Base-by-base conservation (phyloP, 495 filamentous ascomycete genomes). In the Aspergillus steynii region DNA sequence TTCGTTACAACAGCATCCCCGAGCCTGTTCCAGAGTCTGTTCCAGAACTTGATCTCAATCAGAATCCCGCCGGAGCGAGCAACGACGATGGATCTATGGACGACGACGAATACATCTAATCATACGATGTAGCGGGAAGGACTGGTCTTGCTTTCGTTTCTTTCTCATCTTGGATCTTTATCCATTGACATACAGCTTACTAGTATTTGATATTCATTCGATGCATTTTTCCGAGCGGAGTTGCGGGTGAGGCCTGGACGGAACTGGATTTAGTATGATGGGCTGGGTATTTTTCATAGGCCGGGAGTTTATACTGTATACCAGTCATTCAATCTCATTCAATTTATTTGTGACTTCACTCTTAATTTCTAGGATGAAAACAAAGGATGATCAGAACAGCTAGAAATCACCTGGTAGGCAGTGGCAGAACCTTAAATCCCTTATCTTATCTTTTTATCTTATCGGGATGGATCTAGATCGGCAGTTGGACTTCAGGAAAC, bases 51-150 rank as follows among this genome's bases (percentile, higher is more conserved):
- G 26, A 61, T 6, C 15, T 61, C 12, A 54, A 37, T 15, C 14
- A 25, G 25, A 28, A 50, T 8, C 20, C 45, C 8, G 25, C 5
- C 10, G 48, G 48, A 15, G 57, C 50, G 3, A 31, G 34, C 9
- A 52, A 55, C 53, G 61, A 47, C 0, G 59, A 65, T 56, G 52
- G 53, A 3, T 73, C 70, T 9, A 77, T 78, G 67, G 73, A 77
- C 34, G 68, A 71, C 55, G 76, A 74, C 61, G 76, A 74, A 63
- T 68, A 57, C 66, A 64, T 77, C 65, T 77, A 60, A 58, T 20
- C 12, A 47, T 47, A 4, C 37, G 37, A 58, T 49, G 34, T 48
- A 4, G 29, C 26, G 55, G 55, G 10, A 27, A 6, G 37, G 15
- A 26, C 27, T 46, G 5, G 0, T 31, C 42, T 45, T 52, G n/a